These are phyloP conservation scores for Chlamydomonas schloesseri DNA, from an alignment of 139 green algal genomes.

Conservation along the genomic window DNA sequence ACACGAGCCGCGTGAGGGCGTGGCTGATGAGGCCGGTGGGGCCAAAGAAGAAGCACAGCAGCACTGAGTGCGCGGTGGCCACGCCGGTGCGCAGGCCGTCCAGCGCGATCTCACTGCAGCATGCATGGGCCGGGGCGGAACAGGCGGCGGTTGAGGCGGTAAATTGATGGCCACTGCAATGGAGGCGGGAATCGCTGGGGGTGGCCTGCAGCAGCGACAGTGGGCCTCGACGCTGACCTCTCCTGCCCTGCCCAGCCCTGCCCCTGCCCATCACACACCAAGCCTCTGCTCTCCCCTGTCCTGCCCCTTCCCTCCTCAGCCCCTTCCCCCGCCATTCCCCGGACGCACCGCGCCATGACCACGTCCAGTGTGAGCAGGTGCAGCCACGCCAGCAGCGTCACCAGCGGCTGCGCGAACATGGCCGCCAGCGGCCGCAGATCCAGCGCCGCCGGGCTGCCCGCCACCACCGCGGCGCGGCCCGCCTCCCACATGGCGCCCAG, in stretches of 20 bases:
- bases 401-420: slow-evolving; percentile 14
- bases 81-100: slow-evolving; percentile 71
- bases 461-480: background rate
- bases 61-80: slow-evolving; percentile 72
- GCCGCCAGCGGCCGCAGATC: slow-evolving; percentile 7
- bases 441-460: background rate
- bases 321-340: background rate
- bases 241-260: too few species aligned
- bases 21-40: slow-evolving; percentile 86
- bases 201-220: too few species aligned
- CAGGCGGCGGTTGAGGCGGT: too few species aligned
- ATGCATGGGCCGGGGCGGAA: too few species aligned
- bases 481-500: background rate
- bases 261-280: too few species aligned
- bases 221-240: too few species aligned
- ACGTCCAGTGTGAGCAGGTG: slow-evolving; percentile 33
- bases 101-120: slow-evolving; percentile 21
- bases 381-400: slow-evolving; percentile 21
- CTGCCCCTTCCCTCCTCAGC: too few species aligned
- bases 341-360: slow-evolving; percentile 32
- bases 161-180: too few species aligned
- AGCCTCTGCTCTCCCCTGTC: too few species aligned
- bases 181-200: too few species aligned
- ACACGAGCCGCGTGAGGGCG: slow-evolving; percentile 58
- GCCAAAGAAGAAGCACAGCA: slow-evolving; percentile 94